Percentiles rank a stretch among this genome's conserved stretches.
These are phyloP conservation scores for Cercophora scortea DNA, from an alignment of 495 filamentous ascomycete genomes.

Conservation along the genomic window DNA sequence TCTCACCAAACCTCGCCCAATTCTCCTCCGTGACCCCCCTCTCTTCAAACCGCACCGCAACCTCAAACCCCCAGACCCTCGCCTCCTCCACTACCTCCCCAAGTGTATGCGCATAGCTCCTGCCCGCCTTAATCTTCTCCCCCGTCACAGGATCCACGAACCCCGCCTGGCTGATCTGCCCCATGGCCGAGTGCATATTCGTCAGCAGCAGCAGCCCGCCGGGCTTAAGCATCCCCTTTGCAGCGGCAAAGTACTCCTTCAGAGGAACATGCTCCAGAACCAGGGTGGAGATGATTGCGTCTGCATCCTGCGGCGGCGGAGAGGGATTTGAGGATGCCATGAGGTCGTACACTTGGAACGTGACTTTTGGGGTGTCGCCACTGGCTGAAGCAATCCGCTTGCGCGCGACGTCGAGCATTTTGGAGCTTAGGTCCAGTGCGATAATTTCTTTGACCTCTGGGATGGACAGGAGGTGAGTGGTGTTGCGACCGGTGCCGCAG, in stretches of 20 bases:
- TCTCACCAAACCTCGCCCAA: conserved; percentile 42
- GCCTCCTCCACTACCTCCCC: conserved; percentile 50
- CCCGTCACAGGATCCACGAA: conserved; percentile 52
- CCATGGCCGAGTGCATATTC: conserved; percentile 72
- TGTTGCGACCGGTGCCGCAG: conserved; percentile 66
- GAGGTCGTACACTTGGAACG: conserved; percentile 8
- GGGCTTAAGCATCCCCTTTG: conserved; percentile 36
- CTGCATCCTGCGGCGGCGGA: conserved; percentile 13
- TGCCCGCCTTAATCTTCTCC: conserved; percentile 54
- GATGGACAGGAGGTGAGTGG: conserved; percentile 43
- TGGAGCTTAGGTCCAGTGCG: conserved; percentile 30
- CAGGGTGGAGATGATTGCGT: conserved; percentile 54
- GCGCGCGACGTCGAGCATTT: conserved; percentile 50
- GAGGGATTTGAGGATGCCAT: background rate
- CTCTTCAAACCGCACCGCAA: conserved; percentile 32
- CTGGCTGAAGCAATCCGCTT: conserved; percentile 19
- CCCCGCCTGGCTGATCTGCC: conserved; percentile 53
- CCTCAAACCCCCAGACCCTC: conserved; percentile 40
- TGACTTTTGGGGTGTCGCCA: background rate
- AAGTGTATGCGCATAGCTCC: conserved; percentile 52
- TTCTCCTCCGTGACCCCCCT: conserved; percentile 44
- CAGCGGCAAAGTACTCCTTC: conserved; percentile 44
- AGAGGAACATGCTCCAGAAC: conserved; percentile 64
- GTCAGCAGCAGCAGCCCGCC: conserved; percentile 55
- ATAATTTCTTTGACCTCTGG: conserved; percentile 11